Percentiles rank a stretch among this genome's conserved stretches.
Conservation (phyloP, 306 rosid genomes). For the Lathyrus sativus region DNA sequence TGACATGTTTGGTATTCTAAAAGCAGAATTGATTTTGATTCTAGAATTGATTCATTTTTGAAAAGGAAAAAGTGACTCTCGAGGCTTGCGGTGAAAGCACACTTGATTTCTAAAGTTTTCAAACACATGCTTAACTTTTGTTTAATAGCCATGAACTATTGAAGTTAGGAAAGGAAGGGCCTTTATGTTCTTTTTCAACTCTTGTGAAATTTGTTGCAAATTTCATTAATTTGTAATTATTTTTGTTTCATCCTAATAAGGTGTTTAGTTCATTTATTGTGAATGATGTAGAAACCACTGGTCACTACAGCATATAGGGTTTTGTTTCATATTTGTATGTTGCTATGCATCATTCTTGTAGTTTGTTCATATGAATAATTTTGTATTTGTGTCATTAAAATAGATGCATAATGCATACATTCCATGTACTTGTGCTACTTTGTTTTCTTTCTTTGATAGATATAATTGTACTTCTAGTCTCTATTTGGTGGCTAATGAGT, state of each 20-base stretch:
- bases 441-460: not conserved
- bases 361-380: not conserved
- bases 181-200: conserved; percentile 1
- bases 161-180: conserved; percentile 8
- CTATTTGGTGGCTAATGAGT: not conserved
- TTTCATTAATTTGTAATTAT: conserved; percentile 6
- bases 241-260: not conserved
- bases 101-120: too few species aligned
- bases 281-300: not conserved
- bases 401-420: not conserved
- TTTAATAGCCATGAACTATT: not conserved
- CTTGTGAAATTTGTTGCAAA: not conserved
- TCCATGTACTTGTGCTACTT: not conserved
- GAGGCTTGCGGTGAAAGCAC: too few species aligned
- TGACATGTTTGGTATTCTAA: too few species aligned
- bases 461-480: not conserved
- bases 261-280: not conserved
- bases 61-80: too few species aligned
- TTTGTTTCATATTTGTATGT: conserved; percentile 3
- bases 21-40: too few species aligned
- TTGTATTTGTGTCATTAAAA: not conserved
- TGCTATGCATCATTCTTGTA: conserved; percentile 21
- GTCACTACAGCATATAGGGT: not conserved
- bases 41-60: too few species aligned
- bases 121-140: not conserved